Base-by-base conservation (phyloP, 2,329 filamentous ascomycete species). In the Penicillium sp. region DNA sequence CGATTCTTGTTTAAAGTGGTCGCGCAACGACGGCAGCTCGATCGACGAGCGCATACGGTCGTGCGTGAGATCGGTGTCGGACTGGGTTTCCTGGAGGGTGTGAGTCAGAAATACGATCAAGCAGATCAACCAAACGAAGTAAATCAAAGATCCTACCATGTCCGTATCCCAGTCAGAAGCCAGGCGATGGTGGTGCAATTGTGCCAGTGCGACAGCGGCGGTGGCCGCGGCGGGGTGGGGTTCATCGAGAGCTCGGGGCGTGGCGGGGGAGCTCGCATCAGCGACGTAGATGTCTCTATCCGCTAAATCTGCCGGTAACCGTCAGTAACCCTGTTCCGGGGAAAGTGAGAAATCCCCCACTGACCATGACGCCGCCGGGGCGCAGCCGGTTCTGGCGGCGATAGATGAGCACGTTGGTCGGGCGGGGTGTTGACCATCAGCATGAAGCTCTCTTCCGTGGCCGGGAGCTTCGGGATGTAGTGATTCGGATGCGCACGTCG, bases 391-490 rank as follows among this genome's bases (percentile, higher is more conserved):
- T 64, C 62, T 54, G 66, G 57, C 18, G 65, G 64, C 26, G 69
- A 71, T 40, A 70, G 67, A 46, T 76, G 76, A 30, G 75, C 77
- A 56, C 77, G 77, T 62, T 86, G 82, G 45, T 82, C 82, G 8
- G 85, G 89, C 47, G 87, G 84, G 51, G 86, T 88, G 65, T 81
- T 93, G 66, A 96, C 86, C 92, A 96, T 96, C 64, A 95, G 75
- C 59, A 85, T 73, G 68, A 98, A 95, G 80, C 88, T 95, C 70
- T 96, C 90, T 67, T 95, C 90, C 54, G 90, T 98, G 32, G 92
- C 92, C 52, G 92, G 90, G 55, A 96, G 84, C 77, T 96, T 95
- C 33, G 92, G 82, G 56, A 98, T 94, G 70, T 96, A 96, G 66
- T 95, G 84, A 65, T 94, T 88, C 45, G 90, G 90, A 65, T 98